Conservation (phyloP, 2,329 filamentous ascomycete species). For the Xylariaceae sp. region DNA sequence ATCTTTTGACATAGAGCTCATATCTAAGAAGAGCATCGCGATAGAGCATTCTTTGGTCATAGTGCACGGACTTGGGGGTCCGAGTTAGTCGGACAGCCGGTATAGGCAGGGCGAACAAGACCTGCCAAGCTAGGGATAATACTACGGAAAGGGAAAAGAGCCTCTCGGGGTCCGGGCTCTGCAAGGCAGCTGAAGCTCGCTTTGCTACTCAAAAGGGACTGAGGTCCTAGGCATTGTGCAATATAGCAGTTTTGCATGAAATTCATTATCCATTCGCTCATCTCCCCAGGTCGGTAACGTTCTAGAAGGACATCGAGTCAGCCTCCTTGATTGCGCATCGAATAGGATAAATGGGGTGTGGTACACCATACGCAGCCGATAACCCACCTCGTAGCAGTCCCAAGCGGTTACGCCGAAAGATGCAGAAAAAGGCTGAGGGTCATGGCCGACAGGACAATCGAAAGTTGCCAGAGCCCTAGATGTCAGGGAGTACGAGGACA, state of each 20-base stretch:
- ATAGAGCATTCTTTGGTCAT: neutral
- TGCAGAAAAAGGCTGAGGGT: constrained; percentile 5
- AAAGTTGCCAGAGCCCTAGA: neutral
- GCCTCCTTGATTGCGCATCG: neutral
- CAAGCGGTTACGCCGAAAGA: constrained; percentile 7
- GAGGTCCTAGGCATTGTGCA: constrained; percentile 1
- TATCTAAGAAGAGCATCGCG: no score
- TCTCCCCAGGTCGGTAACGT: neutral
- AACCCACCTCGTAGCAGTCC: neutral
- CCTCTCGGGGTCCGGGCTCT: no score
- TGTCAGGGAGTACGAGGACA: neutral
- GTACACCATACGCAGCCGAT: neutral
- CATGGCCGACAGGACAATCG: constrained; percentile 2
- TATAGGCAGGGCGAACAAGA: no score
- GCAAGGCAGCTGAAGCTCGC: neutral
- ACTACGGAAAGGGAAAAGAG: no score
- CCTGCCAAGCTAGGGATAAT: neutral
- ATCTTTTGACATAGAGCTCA: neutral
- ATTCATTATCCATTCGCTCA: neutral
- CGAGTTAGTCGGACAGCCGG: constrained; percentile 1
- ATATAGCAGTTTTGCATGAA: neutral
- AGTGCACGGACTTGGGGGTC: constrained; percentile 3
- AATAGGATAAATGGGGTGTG: neutral
- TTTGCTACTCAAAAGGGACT: neutral
- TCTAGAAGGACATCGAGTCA: neutral